Evolutionary conservation across 176 grass and related monocot genomes (phyloP).

Genomic region (Calamus simplicifolius): DNA sequence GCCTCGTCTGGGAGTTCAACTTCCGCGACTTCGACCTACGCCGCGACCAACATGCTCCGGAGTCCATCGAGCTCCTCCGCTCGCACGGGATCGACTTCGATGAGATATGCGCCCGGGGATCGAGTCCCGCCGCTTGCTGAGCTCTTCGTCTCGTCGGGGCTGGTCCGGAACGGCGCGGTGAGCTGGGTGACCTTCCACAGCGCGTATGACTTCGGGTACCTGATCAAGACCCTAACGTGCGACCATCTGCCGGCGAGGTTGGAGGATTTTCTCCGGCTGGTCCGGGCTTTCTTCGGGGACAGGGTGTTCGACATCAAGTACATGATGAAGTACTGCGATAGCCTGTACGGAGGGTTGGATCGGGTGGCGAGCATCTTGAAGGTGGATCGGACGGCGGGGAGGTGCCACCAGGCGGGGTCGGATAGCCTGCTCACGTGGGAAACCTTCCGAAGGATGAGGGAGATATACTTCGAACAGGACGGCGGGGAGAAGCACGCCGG

Average conservation of each 20-base stretch:
- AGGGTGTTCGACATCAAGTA: conserved; percentile 16
- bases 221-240: conserved; percentile 5
- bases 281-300: conserved; percentile 1
- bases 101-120: neutral
- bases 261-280: neutral
- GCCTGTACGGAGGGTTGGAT: conserved; percentile 9
- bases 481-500: too few species aligned
- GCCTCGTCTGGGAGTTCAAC: conserved; percentile 15
- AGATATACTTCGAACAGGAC: too few species aligned
- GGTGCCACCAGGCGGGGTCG: conserved; percentile 13
- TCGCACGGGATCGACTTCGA: conserved; percentile 8
- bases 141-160: conserved; percentile 2
- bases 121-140: neutral
- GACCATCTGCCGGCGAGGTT: neutral
- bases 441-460: too few species aligned
- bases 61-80: conserved; percentile 9
- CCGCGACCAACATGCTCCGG: conserved; percentile 3
- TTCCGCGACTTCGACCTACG: conserved; percentile 11
- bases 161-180: conserved; percentile 3
- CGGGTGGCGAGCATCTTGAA: conserved; percentile 1
- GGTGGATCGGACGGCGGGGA: conserved; percentile 4
- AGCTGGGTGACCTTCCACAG: conserved; percentile 14
- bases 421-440: conserved; percentile 1
- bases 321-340: conserved; percentile 2
- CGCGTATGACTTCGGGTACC: conserved; percentile 10